phyloP scores from a whole-genome alignment of 129 eudicot species.

The Chrysanthemum seticuspe region DNA sequence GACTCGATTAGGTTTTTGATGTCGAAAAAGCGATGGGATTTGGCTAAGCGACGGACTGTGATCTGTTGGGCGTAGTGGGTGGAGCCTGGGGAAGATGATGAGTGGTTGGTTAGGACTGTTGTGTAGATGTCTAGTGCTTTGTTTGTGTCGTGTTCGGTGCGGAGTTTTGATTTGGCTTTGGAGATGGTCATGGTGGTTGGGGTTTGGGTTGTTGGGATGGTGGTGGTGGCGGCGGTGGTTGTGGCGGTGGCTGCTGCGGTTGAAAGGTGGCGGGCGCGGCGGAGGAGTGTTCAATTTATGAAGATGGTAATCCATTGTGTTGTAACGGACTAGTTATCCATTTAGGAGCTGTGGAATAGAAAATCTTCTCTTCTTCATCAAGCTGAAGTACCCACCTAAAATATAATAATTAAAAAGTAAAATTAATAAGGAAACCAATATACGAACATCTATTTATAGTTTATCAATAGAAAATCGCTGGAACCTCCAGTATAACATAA shows the following conservation, averaged over 20 bases:
- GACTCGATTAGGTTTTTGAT: too few species aligned
- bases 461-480: slow-evolving; percentile 12
- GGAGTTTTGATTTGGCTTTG: slow-evolving; percentile 57
- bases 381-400: slow-evolving; percentile 96
- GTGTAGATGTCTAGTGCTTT: slow-evolving; percentile 74
- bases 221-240: too few species aligned
- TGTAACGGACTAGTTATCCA: slow-evolving; percentile 48
- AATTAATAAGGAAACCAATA: not conserved
- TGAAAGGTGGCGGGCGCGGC: too few species aligned
- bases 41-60: too few species aligned
- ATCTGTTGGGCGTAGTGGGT: slow-evolving; percentile 71
- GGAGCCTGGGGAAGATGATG: slow-evolving; percentile 46
- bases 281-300: too few species aligned
- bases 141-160: slow-evolving; percentile 67
- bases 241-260: slow-evolving; percentile 16
- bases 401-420: not conserved
- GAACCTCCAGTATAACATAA: slow-evolving; percentile 35
- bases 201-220: too few species aligned
- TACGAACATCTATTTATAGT: not conserved
- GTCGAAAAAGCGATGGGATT: too few species aligned
- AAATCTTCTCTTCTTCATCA: slow-evolving; percentile 79
- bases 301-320: slow-evolving; percentile 31
- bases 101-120: slow-evolving; percentile 46
- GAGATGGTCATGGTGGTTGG: slow-evolving; percentile 52
- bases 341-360: slow-evolving; percentile 84